Base-by-base conservation (phyloP, 2,329 filamentous ascomycete genomes). In the Colletotrichum gigasporum region DNA sequence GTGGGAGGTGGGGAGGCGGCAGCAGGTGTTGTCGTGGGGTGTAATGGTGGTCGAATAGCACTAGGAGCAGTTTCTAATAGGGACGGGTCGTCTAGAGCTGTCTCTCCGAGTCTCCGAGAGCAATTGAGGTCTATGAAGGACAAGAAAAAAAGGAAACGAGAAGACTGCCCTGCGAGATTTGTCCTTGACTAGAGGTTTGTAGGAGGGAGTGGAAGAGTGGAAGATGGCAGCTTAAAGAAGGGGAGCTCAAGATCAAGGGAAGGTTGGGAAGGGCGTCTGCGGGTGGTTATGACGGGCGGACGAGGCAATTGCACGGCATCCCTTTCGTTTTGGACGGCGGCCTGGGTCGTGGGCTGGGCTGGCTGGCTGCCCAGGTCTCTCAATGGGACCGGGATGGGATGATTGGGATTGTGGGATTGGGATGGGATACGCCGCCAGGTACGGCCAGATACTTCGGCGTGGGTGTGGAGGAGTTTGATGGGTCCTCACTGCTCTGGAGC, bases 161-260 rank as follows among this genome's bases (percentile, higher is more conserved):
- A 63, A 57, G 59, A 58, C 58, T 65, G 63, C 59, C 61, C 59
- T 58, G 44, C 50, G 45, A 63, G 28, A 47, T 44, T 20, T 39
- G 63, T 47, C 58, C 58, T 56, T 45, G 59, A 65, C 63, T 58
- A 52, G 37, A 11, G 42, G 51, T 63, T 63, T 44, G 51, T n/a
- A n/a, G 39, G 50, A 30, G 24, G 18, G 34, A 47, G 41, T n/a
- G 52, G 37, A 32, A 11, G 44, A 58, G 63, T 65, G 62, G 62
- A 56, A 61, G 62, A 65, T 30, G 56, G 57, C 56, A 65, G 62
- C 41, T 65, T 65, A 65, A 65, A 62, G 56, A 65, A 62, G 62
- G 50, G 48, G 24, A 45, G 48, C 45, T 55, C 20, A n/a, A 35
- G 45, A 52, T 63, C 63, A 63, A 65, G 59, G 59, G 63, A 63